These are phyloP conservation scores for Epipyxis sp. DNA, from an alignment of 108 stramenopile species.

Conservation along the genomic window DNA sequence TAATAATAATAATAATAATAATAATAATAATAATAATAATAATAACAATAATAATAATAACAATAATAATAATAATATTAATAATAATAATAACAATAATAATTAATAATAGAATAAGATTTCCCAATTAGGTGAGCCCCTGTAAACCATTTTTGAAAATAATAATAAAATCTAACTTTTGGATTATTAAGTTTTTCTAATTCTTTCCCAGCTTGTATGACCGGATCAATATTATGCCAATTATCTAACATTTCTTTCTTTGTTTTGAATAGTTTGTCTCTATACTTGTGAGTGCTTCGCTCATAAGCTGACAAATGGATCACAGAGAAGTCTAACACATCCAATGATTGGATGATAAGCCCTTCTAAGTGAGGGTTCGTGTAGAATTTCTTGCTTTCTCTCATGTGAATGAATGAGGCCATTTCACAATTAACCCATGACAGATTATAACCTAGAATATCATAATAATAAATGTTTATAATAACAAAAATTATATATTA, in stretches of 20 bases:
- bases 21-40: too few species aligned
- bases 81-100: too few species aligned
- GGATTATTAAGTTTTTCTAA: slow-evolving; percentile 19
- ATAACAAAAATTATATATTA: too few species aligned
- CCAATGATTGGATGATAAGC: slow-evolving; percentile 24
- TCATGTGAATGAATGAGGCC: slow-evolving; percentile 26
- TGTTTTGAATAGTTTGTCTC: neutral
- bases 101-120: too few species aligned
- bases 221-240: neutral
- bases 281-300: neutral
- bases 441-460: neutral
- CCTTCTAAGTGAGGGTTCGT: neutral
- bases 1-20: too few species aligned
- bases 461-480: too few species aligned
- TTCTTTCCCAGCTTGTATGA: neutral
- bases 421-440: slow-evolving; percentile 31
- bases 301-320: slow-evolving; percentile 31
- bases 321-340: slow-evolving; percentile 34
- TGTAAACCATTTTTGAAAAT: too few species aligned
- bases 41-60: too few species aligned
- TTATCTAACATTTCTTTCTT: neutral
- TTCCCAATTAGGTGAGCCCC: too few species aligned
- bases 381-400: neutral
- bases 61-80: too few species aligned
- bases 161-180: neutral